Evolutionary conservation across 495 filamentous ascomycete species (phyloP).

Genomic region (Hypoxylon lienhwacheense): DNA sequence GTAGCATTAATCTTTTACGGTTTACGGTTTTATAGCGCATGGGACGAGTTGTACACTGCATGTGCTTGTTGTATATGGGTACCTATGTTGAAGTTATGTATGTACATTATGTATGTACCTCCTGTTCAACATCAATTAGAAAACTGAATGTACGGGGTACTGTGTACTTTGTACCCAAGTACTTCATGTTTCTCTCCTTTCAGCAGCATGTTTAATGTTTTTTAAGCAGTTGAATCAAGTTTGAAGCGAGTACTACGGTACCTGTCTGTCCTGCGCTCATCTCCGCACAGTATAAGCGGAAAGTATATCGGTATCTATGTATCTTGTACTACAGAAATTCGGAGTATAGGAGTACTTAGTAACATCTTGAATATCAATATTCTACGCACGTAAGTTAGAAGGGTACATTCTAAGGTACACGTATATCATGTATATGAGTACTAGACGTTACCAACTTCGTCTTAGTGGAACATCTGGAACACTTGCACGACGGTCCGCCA

Average conservation of each 20-base stretch:
- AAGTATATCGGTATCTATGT: not conserved
- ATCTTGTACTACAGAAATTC: not conserved
- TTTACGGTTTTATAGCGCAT: slow-evolving; percentile 1
- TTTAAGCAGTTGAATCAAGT: too few species aligned
- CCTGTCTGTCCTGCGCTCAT: not conserved
- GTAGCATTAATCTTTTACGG: slow-evolving; percentile 18
- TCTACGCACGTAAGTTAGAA: too few species aligned
- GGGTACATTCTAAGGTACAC: too few species aligned
- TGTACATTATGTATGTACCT: too few species aligned
- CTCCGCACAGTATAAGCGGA: not conserved
- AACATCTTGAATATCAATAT: too few species aligned
- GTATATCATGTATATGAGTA: not conserved
- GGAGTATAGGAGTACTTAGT: not conserved
- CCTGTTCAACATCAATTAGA: too few species aligned
- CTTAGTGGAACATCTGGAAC: slow-evolving; percentile 9
- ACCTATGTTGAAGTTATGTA: too few species aligned
- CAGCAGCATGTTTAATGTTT: too few species aligned
- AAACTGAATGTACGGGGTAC: too few species aligned
- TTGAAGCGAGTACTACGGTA: not conserved
- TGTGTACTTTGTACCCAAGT: too few species aligned
- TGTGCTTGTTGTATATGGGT: not conserved
- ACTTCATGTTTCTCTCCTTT: too few species aligned
- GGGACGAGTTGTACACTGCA: slow-evolving; percentile 10
- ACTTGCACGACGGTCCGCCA: slow-evolving; percentile 35
- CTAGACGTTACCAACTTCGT: not conserved